phyloP scores from a whole-genome alignment of 331 rosid species.

The Erythrophleum ivorense region DNA sequence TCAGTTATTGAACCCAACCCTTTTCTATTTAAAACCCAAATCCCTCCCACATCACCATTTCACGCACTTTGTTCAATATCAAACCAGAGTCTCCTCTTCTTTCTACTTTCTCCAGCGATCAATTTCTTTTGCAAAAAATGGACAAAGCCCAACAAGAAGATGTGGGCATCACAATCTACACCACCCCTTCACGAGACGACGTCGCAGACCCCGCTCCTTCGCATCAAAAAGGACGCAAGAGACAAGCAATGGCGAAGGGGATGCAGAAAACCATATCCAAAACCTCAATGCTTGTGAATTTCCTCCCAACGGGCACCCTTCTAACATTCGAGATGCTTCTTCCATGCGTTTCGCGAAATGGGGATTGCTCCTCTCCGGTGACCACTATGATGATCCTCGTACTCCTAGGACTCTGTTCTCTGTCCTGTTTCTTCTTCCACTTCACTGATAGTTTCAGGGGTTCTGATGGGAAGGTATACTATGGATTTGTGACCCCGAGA shows the following conservation, averaged over 20 bases:
- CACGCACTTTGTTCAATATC: background rate
- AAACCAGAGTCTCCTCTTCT: background rate
- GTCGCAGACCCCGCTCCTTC: background rate
- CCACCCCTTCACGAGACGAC: conserved; percentile 4
- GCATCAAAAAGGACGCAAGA: conserved; percentile 37
- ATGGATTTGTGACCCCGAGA: conserved; percentile 49
- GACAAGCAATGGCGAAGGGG: conserved; percentile 62
- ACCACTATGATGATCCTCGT: conserved; percentile 47
- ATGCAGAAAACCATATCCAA: conserved; percentile 66
- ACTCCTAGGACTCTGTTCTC: conserved; percentile 50
- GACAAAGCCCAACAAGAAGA: background rate
- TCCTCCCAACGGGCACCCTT: conserved; percentile 69
- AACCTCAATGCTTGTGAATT: conserved; percentile 66
- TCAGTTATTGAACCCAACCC: background rate
- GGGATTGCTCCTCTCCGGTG: conserved; percentile 50
- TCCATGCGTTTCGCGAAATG: conserved; percentile 54
- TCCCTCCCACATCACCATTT: background rate
- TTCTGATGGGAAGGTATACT: conserved; percentile 58
- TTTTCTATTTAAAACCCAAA: background rate
- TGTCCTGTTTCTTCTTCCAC: conserved; percentile 76
- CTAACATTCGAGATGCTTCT: conserved; percentile 74
- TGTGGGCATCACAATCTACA: conserved; percentile 28
- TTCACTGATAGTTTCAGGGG: conserved; percentile 67
- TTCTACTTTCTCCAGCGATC: background rate
- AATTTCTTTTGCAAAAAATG: background rate